Percentiles rank a stretch among this genome's conserved stretches.
Conservation (phyloP, 768 basidiomycete species). For the Gloeophyllum trabeum region DNA sequence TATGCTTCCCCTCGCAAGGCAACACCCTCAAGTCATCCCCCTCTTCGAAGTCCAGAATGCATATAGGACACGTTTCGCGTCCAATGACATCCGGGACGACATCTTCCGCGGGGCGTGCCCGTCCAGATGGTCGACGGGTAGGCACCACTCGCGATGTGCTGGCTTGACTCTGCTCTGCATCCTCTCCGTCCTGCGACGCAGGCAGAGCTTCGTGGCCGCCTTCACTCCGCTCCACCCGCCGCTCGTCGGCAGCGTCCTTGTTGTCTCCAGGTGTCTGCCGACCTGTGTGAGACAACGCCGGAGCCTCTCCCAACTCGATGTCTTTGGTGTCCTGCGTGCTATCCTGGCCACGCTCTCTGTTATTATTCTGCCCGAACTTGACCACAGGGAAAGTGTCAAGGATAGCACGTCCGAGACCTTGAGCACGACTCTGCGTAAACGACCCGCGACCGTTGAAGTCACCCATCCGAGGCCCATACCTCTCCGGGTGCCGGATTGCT, state of each 20-base stretch:
- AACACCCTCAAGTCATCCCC: constrained; percentile 86
- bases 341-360: not conserved
- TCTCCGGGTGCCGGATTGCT: constrained; percentile 80
- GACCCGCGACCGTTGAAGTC: constrained; percentile 15
- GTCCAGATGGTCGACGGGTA: constrained; percentile 1
- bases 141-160: not conserved
- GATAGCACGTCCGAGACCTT: constrained; percentile 86
- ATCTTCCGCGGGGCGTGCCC: constrained; percentile 18
- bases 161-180: constrained; percentile 13
- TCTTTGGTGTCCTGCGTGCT: constrained; percentile 19
- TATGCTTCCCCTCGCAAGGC: constrained; percentile 86
- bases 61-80: constrained; percentile 87
- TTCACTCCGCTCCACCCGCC: not conserved
- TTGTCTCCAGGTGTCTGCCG: not conserved
- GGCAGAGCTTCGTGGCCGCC: not conserved
- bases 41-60: constrained; percentile 87
- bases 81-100: constrained; percentile 58
- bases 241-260: not conserved
- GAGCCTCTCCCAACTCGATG: constrained; percentile 12
- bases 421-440: constrained; percentile 52
- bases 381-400: constrained; percentile 93
- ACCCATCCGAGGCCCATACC: constrained; percentile 68
- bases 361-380: constrained; percentile 46
- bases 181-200: constrained; percentile 10
- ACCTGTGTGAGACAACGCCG: not conserved